A percentile compares a stretch with the other conserved stretches of the same genome.
phyloP scores from a whole-genome alignment of 78 protist species.

The Protostelium mycophagum region DNA sequence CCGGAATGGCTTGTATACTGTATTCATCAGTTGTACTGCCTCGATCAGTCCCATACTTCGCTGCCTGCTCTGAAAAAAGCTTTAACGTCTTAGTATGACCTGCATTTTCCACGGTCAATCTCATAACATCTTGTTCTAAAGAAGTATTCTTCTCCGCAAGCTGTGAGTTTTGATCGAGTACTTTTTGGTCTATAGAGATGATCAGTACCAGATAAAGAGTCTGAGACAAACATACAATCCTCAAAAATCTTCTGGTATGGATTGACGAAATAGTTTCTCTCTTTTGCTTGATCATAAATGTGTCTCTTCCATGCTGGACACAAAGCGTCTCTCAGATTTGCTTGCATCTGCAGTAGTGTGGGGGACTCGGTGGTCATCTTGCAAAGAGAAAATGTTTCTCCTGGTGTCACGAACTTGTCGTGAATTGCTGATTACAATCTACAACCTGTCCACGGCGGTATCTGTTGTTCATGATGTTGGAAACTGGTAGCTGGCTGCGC shows the following conservation, averaged over 20 bases:
- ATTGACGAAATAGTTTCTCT: background rate
- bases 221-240: background rate
- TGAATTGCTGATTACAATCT: no score
- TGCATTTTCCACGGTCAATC: background rate
- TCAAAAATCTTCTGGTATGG: background rate
- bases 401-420: no score
- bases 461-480: no score
- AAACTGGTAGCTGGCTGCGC: no score
- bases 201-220: background rate
- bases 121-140: background rate
- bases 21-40: background rate
- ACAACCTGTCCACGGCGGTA: no score
- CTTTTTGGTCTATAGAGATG: background rate
- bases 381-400: no score
- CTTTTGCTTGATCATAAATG: background rate
- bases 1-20: conserved; percentile 5
- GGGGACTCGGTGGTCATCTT: no score
- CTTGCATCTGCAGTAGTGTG: background rate
- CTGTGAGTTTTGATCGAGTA: background rate
- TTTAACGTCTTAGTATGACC: background rate
- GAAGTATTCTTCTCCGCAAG: background rate
- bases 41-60: background rate
- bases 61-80: background rate
- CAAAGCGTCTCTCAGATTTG: background rate
- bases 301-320: background rate